phyloP scores from a whole-genome alignment of 345 rosid species.

The Eucalyptus coolabah region DNA sequence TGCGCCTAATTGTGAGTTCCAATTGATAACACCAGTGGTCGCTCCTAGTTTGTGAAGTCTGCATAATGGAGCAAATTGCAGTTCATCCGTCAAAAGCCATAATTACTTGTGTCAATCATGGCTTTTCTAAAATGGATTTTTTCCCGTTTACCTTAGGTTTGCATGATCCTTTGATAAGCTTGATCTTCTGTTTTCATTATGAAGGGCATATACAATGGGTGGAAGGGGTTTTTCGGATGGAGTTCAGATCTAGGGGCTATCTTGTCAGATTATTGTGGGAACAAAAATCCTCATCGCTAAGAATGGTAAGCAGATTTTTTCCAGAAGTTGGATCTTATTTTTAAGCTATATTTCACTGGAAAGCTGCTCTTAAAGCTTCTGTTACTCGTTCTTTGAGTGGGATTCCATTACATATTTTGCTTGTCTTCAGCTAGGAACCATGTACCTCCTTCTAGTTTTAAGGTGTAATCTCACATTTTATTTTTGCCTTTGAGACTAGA shows the following conservation, averaged over 20 bases:
- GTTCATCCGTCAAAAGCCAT: background rate
- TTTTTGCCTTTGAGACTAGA: background rate
- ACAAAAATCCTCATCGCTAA: slow-evolving; percentile 37
- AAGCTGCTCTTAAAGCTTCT: background rate
- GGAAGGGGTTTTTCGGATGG: slow-evolving; percentile 76
- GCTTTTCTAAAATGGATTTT: background rate
- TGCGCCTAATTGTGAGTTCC: background rate
- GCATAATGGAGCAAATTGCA: background rate
- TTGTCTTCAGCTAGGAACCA: background rate
- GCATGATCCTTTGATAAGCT: background rate
- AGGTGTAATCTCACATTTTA: background rate
- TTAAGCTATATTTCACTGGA: background rate
- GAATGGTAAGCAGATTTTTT: slow-evolving; percentile 29
- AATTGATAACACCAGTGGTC: background rate
- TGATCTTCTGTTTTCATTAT: background rate
- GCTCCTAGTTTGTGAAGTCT: too few species aligned
- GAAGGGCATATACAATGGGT: slow-evolving; percentile 76
- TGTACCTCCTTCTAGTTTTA: background rate
- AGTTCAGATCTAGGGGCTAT: slow-evolving; percentile 47
- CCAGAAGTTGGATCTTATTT: background rate
- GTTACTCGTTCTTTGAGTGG: background rate
- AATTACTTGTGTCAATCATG: background rate
- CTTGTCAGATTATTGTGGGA: slow-evolving; percentile 52
- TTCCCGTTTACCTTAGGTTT: too few species aligned
- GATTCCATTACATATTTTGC: background rate